Percentiles rank a stretch among this genome's conserved stretches.
Evolutionary conservation across 306 rosid species (phyloP).

Genomic region (Castanea mollissima): DNA sequence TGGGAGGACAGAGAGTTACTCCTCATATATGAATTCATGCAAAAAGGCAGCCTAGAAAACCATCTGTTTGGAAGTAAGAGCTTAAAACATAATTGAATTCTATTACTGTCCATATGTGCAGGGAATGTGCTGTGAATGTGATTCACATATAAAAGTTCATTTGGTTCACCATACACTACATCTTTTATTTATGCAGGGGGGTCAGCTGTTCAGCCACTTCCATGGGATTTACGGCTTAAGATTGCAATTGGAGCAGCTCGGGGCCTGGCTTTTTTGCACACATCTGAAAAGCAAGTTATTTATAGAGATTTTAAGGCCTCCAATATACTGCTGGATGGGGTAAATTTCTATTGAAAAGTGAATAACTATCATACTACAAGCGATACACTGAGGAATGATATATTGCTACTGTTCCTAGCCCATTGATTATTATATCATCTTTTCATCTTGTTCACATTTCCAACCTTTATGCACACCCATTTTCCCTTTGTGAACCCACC

Average conservation of each 20-base stretch:
- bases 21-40: constrained; percentile 92
- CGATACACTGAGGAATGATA: neutral
- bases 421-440: neutral
- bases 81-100: constrained; percentile 9
- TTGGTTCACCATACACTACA: constrained; percentile 9
- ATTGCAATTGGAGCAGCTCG: constrained; percentile 93
- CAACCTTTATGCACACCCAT: neutral
- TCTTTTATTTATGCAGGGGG: constrained; percentile 61
- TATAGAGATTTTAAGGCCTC: constrained; percentile 97
- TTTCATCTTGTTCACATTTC: neutral
- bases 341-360: constrained; percentile 23
- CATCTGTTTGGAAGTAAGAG: constrained; percentile 94
- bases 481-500: too few relatives aligned
- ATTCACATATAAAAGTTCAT: constrained; percentile 3
- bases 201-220: constrained; percentile 71
- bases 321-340: constrained; percentile 90
- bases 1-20: constrained; percentile 78
- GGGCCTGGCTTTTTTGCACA: constrained; percentile 86
- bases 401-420: neutral
- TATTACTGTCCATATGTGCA: constrained; percentile 1
- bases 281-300: constrained; percentile 78
- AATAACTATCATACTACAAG: neutral
- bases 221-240: constrained; percentile 85
- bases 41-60: constrained; percentile 85
- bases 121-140: constrained; percentile 4